Conservation (phyloP, 257 asterid species). For the Przewalskia tangutica region DNA sequence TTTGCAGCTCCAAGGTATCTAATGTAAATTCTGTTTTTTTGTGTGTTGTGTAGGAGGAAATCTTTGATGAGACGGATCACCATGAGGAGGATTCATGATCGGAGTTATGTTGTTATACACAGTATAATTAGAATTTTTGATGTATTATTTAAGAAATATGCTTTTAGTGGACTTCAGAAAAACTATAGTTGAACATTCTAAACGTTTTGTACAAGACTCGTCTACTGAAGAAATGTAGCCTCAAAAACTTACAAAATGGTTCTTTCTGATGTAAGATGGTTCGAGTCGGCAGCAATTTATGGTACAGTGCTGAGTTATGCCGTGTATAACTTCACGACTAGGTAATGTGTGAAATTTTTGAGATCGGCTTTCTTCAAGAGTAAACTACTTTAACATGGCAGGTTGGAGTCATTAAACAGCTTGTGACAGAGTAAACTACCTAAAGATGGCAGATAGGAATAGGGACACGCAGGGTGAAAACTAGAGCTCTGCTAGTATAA, state of each 20-base stretch:
- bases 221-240: neutral
- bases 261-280: neutral
- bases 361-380: neutral
- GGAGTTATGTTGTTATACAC: neutral
- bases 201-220: neutral
- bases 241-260: neutral
- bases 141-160: neutral
- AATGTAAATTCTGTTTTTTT: neutral
- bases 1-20: neutral
- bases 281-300: neutral
- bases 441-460: neutral
- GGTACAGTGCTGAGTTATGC: neutral
- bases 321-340: neutral
- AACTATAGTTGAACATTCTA: neutral
- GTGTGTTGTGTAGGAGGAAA: conserved; percentile 60
- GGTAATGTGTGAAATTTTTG: neutral
- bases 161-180: neutral
- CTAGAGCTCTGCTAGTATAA: neutral
- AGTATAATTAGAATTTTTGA: neutral
- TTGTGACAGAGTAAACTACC: neutral
- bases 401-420: neutral
- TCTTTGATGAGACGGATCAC: conserved; percentile 85
- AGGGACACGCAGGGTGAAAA: no score
- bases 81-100: conserved; percentile 54
- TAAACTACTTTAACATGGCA: neutral